Base-by-base conservation (phyloP, 805 yeast genomes). In the Candida adriatica region DNA sequence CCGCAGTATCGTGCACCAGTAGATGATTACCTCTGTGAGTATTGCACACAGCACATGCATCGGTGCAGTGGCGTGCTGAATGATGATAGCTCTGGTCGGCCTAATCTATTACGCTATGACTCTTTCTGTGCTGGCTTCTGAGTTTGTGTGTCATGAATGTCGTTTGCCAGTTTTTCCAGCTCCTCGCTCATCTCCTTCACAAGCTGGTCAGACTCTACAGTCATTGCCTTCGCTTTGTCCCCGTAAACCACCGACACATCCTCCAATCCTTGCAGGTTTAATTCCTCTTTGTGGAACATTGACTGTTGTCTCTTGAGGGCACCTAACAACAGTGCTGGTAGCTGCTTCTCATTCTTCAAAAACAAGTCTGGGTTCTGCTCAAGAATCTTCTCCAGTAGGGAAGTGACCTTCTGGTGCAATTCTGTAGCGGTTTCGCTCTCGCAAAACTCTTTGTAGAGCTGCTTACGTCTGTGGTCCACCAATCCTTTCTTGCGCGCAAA, bases 271-370 rank as follows among this genome's bases (percentile, higher is more conserved):
- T 23, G 16, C 9, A 24, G 16, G 13, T 18, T 14, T 4, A 18
- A 10, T 18, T n/a, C 23, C 7, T 27, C 29, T 23, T 13, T 23
- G 8, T 8, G 22, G 11, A 19, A 19, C 22, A 11, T 19, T 19
- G 22, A 8, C 11, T 8, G 22, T 11, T 19, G 22, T 8, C 22
- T 8, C 22, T 19, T 19, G 22, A 19, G 22, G 8, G 39, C 33
- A 16, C 55, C 55, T 17, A 36, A 45, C 4, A 50, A 35, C 28
- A 46, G 19, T 2, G 46, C 55, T 6, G 48, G 43, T 8, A 45
- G 33, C n/a, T 45, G 48, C 1, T 50, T 52, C 18, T 37, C 41
- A 34, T 49, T 46, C 30, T 49, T 48, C 30, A 33, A 39, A 13
- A 45, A 34, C 16, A 50, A 19, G 15, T 42, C 44, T 6, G 55